Base-by-base conservation (phyloP, 306 rosid genomes). In the Sindora glabra region DNA sequence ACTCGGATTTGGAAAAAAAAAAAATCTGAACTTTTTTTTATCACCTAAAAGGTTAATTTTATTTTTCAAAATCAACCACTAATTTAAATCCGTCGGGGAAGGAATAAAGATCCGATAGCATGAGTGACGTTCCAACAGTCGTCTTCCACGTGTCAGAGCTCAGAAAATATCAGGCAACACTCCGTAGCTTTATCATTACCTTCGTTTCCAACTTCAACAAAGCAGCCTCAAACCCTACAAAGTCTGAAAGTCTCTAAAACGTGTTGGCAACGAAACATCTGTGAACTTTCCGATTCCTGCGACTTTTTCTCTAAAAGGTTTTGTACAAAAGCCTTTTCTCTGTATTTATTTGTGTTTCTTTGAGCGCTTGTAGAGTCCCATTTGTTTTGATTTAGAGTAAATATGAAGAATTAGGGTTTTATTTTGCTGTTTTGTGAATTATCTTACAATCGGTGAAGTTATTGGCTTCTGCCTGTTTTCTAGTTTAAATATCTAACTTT, bases 61-160 rank as follows among this genome's bases (percentile, higher is more conserved):
- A n/a, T n/a, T n/a, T n/a, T n/a, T n/a, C n/a, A n/a, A n/a, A n/a
- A n/a, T n/a, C n/a, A n/a, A n/a, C n/a, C n/a, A n/a, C n/a, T n/a
- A n/a, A n/a, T n/a, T n/a, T n/a, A n/a, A n/a, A n/a, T n/a, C n/a
- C n/a, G 34, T 1, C 2, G 34, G 34, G 3, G 34, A 29, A 12
- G 17, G 8, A 13, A 54, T 3, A 10, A n/a, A 62, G 56, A 55
- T 36, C 25, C 10, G 11, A 32, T 13, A 9, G 2, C n/a, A 44
- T 26, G n/a, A n/a, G n/a, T 48, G 68, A 74, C 67, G 5, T n/a
- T 15, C 80, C 32, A 75, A 50, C 36, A 2, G 45, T 0, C 11
- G 25, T 15, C 0, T 8, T 0, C 58, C 80, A 69, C 80, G 80
- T 69, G 68, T 69, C 22, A 0, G 0, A 2, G 23, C 9, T 69